Evolutionary conservation across 2,329 filamentous ascomycete species (phyloP).

Genomic region (Aulographum hederae): DNA sequence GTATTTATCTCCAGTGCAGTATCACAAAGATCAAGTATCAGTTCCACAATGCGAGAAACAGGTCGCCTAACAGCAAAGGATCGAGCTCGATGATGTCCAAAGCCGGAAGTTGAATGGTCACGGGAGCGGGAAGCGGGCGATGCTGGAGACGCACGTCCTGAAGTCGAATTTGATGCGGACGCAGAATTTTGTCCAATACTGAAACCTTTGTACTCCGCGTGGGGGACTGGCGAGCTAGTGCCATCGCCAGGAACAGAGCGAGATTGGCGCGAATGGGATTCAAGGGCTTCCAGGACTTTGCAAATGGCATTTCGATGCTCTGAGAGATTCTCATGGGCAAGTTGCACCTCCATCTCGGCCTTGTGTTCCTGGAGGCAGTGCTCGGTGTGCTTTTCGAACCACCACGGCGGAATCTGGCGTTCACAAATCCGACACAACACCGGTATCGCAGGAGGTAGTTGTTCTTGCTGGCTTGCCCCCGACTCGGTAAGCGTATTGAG

Average conservation of each 20-base stretch:
- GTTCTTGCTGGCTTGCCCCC: conserved; percentile 53
- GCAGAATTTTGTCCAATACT: conserved; percentile 57
- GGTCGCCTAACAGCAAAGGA: conserved; percentile 87
- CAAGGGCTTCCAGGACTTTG: conserved; percentile 80
- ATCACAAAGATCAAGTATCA: conserved; percentile 87
- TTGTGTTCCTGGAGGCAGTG: conserved; percentile 88
- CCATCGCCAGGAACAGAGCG: conserved; percentile 17
- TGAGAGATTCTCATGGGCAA: conserved; percentile 77
- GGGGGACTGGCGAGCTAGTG: conserved; percentile 21
- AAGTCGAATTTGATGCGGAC: conserved; percentile 50
- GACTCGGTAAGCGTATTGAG: conserved; percentile 77
- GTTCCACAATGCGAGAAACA: conserved; percentile 80
- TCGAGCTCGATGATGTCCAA: conserved; percentile 62
- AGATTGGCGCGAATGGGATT: conserved; percentile 52
- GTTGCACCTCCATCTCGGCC: conserved; percentile 94
- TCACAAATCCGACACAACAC: conserved; percentile 95
- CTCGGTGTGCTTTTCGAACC: conserved; percentile 99
- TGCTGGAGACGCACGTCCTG: conserved; percentile 51
- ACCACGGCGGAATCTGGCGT: conserved; percentile 93
- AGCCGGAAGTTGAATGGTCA: conserved; percentile 44
- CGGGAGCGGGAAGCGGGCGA: conserved; percentile 47
- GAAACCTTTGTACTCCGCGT: conserved; percentile 74
- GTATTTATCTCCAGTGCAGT: conserved; percentile 90
- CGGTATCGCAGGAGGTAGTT: conserved; percentile 63
- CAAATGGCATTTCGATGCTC: conserved; percentile 93